Conservation (phyloP, 208 protist species). For the Acanthamoeba lenticulata region DNA sequence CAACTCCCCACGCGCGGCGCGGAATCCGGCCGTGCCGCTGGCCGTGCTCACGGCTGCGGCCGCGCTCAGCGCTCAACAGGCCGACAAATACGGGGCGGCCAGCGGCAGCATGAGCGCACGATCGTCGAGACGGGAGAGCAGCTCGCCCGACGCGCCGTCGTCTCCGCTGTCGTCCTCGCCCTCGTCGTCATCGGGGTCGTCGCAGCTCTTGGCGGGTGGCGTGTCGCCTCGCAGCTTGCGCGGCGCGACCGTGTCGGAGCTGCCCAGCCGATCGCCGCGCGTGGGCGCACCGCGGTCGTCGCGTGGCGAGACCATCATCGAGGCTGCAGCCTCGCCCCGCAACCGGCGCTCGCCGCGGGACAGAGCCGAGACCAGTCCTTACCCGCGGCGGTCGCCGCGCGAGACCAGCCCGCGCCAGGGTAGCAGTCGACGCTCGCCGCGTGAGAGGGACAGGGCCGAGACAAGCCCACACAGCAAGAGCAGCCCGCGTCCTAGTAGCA, state of each 20-base stretch:
- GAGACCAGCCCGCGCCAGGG: too few relatives aligned
- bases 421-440: too few relatives aligned
- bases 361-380: background rate
- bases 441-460: too few relatives aligned
- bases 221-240: too few relatives aligned
- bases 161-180: too few relatives aligned
- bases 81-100: background rate
- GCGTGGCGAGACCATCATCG: background rate
- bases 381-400: too few relatives aligned
- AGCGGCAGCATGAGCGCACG: background rate
- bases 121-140: background rate
- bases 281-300: background rate
- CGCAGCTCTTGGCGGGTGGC: background rate
- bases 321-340: background rate
- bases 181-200: background rate
- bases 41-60: constrained; percentile 5
- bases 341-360: background rate
- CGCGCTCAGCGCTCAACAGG: background rate
- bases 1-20: background rate
- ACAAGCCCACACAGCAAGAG: too few relatives aligned
- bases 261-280: background rate
- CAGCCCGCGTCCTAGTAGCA: too few relatives aligned
- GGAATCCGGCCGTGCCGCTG: background rate
- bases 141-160: too few relatives aligned
- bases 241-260: background rate